A percentile compares a stretch with the other conserved stretches of the same genome.
Evolutionary conservation across 176 grass and related monocot species (phyloP).

Genomic region (Saccharum officinarum): DNA sequence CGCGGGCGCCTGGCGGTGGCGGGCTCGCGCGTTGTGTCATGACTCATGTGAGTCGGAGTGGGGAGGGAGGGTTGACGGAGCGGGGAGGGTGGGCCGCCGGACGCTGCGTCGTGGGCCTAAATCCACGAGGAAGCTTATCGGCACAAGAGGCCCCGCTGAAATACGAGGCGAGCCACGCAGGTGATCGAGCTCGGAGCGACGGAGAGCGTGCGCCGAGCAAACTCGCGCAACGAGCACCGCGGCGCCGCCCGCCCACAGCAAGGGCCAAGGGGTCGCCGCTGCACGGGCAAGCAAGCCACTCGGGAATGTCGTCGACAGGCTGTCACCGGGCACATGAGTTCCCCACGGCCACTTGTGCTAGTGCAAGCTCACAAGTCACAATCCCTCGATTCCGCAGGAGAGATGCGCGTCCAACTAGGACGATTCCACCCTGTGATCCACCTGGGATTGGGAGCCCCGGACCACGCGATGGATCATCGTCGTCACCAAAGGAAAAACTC

Average conservation of each 20-base stretch:
- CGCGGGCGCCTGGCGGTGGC: not conserved
- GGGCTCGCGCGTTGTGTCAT: not conserved
- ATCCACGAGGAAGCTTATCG: not conserved
- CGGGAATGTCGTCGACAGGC: conserved; percentile 28
- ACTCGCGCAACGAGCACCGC: too few relatives aligned
- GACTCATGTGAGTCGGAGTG: too few relatives aligned
- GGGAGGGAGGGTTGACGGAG: too few relatives aligned
- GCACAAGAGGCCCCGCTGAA: not conserved
- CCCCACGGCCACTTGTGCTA: not conserved
- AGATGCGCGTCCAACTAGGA: conserved; percentile 35
- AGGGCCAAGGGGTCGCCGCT: not conserved
- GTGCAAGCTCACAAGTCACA: not conserved
- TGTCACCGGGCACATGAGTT: not conserved
- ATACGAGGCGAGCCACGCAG: too few relatives aligned
- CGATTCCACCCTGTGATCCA: conserved; percentile 27
- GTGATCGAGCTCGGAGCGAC: too few relatives aligned
- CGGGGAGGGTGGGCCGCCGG: not conserved
- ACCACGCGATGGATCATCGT: not conserved
- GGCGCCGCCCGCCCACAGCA: too few relatives aligned
- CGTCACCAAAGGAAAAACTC: not conserved
- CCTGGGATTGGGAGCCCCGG: not conserved
- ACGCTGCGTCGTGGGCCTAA: not conserved
- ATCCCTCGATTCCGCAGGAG: not conserved
- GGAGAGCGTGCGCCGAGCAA: too few relatives aligned
- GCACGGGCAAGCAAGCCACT: conserved; percentile 20